A percentile compares a stretch with the other conserved stretches of the same genome.
phyloP scores from a whole-genome alignment of 2,329 filamentous ascomycete species.

The Talaromyces rugulosus region DNA sequence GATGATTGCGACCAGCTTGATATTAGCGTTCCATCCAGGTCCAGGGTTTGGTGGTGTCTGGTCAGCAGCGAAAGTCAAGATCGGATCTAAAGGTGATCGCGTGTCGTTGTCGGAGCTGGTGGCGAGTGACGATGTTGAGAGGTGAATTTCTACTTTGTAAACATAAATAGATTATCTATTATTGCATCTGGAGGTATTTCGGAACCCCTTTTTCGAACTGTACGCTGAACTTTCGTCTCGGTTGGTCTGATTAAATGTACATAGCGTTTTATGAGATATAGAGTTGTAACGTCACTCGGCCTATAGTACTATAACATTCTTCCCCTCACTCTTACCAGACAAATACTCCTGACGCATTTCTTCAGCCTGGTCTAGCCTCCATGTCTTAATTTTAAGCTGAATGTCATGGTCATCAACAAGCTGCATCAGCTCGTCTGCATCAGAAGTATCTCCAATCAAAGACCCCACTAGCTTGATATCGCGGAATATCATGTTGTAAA shows the following conservation, averaged over 20 bases:
- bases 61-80: neutral
- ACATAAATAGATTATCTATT: no score
- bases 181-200: no score
- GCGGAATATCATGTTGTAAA: conserved; percentile 42
- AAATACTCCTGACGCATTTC: conserved; percentile 15
- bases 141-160: neutral
- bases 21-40: conserved; percentile 3
- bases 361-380: conserved; percentile 15
- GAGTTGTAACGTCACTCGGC: neutral
- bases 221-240: neutral
- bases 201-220: no score
- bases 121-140: neutral
- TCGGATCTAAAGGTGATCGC: no score
- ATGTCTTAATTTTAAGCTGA: conserved; percentile 13
- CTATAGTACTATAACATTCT: conserved; percentile 13
- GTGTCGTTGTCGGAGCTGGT: no score
- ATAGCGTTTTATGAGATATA: neutral
- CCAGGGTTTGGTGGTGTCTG: neutral
- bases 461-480: conserved; percentile 49
- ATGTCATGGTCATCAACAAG: conserved; percentile 19
- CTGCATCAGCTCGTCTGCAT: conserved; percentile 43
- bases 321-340: conserved; percentile 6
- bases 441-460: conserved; percentile 38
- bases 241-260: neutral
- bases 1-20: neutral